Conservation (phyloP, 2,329 filamentous ascomycete species). For the Paraconiothyrium brasiliense region DNA sequence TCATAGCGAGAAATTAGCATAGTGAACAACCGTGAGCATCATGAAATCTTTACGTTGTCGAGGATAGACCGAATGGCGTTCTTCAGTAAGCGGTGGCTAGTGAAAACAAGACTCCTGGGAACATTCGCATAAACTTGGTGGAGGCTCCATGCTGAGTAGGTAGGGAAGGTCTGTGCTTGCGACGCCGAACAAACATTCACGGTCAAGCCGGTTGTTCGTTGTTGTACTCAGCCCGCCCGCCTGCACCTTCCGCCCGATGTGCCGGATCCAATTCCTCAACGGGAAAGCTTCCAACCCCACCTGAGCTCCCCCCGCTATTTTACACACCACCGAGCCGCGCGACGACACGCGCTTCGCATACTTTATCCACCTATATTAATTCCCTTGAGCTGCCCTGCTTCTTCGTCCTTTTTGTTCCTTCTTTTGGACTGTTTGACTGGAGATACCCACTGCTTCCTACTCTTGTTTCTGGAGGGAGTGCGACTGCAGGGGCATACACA, state of each 20-base stretch:
- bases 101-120: too few relatives aligned
- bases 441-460: constrained; percentile 8
- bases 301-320: constrained; percentile 32
- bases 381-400: constrained; percentile 3
- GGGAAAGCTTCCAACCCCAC: constrained; percentile 34
- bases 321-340: constrained; percentile 20
- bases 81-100: too few relatives aligned
- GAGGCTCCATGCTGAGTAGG: too few relatives aligned
- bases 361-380: constrained; percentile 21
- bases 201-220: neutral
- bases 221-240: neutral
- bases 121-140: too few relatives aligned
- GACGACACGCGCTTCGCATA: constrained; percentile 21
- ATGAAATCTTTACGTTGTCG: too few relatives aligned
- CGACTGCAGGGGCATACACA: neutral
- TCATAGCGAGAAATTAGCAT: too few relatives aligned
- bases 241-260: constrained; percentile 2
- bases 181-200: too few relatives aligned
- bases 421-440: constrained; percentile 4
- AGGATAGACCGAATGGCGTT: too few relatives aligned
- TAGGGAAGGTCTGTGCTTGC: too few relatives aligned
- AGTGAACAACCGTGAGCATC: too few relatives aligned
- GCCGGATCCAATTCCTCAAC: constrained; percentile 30
- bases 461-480: neutral
- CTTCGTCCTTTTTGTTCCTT: neutral